These are phyloP conservation scores for Talaromyces adpressus DNA, from an alignment of 495 filamentous ascomycete genomes.

Conservation along the genomic window DNA sequence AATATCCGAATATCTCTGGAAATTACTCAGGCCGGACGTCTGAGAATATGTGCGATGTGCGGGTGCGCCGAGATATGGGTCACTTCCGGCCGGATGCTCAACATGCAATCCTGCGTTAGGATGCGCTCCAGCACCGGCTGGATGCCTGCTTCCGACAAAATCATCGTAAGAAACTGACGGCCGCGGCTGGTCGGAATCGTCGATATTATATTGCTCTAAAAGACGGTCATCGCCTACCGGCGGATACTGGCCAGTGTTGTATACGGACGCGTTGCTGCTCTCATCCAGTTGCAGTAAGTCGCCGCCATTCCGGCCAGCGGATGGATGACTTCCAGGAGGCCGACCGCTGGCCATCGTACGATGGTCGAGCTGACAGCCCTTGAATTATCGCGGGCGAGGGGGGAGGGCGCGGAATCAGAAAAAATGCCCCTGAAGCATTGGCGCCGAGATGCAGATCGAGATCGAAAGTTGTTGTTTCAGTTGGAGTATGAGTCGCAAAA, in stretches of 20 bases:
- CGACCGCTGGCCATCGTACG: slow-evolving; percentile 54
- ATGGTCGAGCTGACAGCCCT: slow-evolving; percentile 36
- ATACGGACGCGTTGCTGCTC: slow-evolving; percentile 57
- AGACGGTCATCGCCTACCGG: slow-evolving; percentile 73
- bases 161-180: slow-evolving; percentile 92
- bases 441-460: slow-evolving; percentile 14
- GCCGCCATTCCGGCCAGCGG: slow-evolving; percentile 46
- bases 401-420: not conserved
- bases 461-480: slow-evolving; percentile 4
- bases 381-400: not conserved
- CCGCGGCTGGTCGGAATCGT: slow-evolving; percentile 61
- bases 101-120: slow-evolving; percentile 19
- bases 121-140: slow-evolving; percentile 32
- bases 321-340: slow-evolving; percentile 53
- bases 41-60: slow-evolving; percentile 65
- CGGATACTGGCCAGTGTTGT: slow-evolving; percentile 64
- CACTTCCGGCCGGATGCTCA: slow-evolving; percentile 20
- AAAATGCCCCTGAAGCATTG: slow-evolving; percentile 40
- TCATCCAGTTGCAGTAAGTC: slow-evolving; percentile 74
- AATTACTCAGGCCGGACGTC: slow-evolving; percentile 75
- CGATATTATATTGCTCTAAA: slow-evolving; percentile 58
- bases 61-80: slow-evolving; percentile 42
- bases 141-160: slow-evolving; percentile 67
- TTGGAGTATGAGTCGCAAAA: not conserved
- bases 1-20: slow-evolving; percentile 82